phyloP scores from a whole-genome alignment of 2,329 filamentous ascomycete species.

The Verticillium albo-atrum region DNA sequence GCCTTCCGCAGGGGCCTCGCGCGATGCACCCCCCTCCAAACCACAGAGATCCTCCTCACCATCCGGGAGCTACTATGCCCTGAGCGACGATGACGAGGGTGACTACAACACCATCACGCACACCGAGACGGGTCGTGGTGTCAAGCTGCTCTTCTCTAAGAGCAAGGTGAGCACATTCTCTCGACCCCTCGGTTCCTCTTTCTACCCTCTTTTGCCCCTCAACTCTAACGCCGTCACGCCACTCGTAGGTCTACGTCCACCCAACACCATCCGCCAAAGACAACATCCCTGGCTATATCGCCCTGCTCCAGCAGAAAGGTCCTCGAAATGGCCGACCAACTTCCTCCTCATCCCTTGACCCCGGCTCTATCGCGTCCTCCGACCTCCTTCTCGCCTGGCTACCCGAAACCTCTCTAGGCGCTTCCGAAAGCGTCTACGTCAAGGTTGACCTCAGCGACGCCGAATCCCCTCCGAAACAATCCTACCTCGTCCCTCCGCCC shows the following conservation, averaged over 20 bases:
- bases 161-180: constrained; percentile 67
- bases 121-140: constrained; percentile 69
- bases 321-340: constrained; percentile 34
- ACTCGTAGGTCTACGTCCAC: constrained; percentile 81
- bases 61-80: constrained; percentile 84
- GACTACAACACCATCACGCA: constrained; percentile 94
- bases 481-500: constrained; percentile 86
- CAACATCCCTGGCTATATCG: constrained; percentile 92
- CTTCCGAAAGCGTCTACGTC: constrained; percentile 83
- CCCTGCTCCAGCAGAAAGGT: constrained; percentile 84
- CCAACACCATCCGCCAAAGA: constrained; percentile 90
- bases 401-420: constrained; percentile 82
- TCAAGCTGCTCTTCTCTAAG: constrained; percentile 93
- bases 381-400: constrained; percentile 89
- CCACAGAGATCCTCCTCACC: constrained; percentile 57
- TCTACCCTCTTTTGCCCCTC: too few species aligned
- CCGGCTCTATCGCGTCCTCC: constrained; percentile 48
- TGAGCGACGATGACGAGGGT: constrained; percentile 94
- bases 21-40: not conserved
- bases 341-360: constrained; percentile 31
- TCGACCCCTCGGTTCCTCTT: not conserved
- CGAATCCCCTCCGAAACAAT: constrained; percentile 76
- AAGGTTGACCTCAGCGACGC: constrained; percentile 88
- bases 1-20: not conserved
- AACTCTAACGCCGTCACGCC: not conserved